Evolutionary conservation across 306 rosid genomes (phyloP), one percentile per base, ranked within the genome.

Genomic region (Vigna angularis): DNA sequence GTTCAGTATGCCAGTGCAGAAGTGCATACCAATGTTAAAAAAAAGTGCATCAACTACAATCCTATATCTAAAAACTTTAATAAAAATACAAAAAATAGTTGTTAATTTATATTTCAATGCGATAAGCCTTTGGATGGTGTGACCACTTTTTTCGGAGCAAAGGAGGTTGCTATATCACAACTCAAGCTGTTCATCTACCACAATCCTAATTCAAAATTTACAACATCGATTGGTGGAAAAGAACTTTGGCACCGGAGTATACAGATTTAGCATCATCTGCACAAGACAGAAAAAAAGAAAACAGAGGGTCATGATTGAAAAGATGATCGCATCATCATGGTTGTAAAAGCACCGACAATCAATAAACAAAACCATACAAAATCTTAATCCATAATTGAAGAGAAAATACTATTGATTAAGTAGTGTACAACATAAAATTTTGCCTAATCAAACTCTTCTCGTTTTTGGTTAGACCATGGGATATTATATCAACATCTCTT

Each of bases 191-290:
- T 47, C 47, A 77, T 65, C 68, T 17, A 66, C 26, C 36, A 6
- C 34, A 74, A 66, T 59, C 62, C 56, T 55, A 56, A 64, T 63
- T 69, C 81, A 62, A 76, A 69, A 69, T 64, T 78, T 68, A 86
- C 73, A 86, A 28, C 89, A 73, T 62, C 34, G 87, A 86, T 22
- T 67, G 87, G 68, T 80, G 89, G 49, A 80, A 83, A 63, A 83
- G 75, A 66, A 83, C 76, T 73, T 80, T 86, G 65, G 81, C 87
- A 68, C 49, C 58, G 34, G 81, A 80, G 63, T 77, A 83, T 32
- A 73, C 81, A 53, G 36, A 53, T 47, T 77, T 83, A 6, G 87
- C 89, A 73, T 86, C 87, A 80, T 83, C 89, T 86, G 85, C 59
- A 11, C 65, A 76, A 80, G 22, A 73, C 52, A 57, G 11, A 4